Conservation (phyloP, 371 early-diverging fungal species). For the Smittium culicis region DNA sequence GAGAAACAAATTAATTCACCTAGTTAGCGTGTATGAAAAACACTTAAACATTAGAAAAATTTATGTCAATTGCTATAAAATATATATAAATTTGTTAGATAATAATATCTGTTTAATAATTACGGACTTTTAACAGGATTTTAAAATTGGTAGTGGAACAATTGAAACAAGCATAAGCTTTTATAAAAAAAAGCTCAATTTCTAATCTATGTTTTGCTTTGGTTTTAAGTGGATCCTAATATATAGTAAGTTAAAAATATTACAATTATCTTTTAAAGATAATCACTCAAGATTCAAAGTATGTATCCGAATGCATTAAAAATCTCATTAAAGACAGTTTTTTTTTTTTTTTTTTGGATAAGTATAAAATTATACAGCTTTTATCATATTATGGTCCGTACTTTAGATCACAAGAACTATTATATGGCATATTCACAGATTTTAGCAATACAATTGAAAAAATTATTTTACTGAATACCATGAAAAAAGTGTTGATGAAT, state of each 20-base stretch:
- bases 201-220: not conserved
- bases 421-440: not conserved
- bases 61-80: not conserved
- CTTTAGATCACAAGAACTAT: conserved; percentile 1
- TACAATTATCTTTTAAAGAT: not conserved
- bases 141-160: not conserved
- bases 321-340: not conserved
- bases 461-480: not conserved
- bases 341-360: not conserved
- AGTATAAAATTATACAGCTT: not conserved
- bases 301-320: not conserved
- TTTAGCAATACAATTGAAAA: not conserved
- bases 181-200: not conserved
- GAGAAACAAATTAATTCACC: not conserved
- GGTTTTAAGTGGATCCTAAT: not conserved
- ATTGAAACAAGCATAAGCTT: not conserved
- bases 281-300: not conserved
- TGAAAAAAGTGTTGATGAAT: not conserved
- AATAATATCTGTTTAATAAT: not conserved
- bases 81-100: not conserved
- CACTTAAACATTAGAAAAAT: not conserved
- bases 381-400: not conserved
- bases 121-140: not conserved
- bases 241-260: not conserved
- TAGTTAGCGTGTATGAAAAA: not conserved